Conservation (phyloP, 2,329 filamentous ascomycete species). For the Pseudogymnoascus sp. region DNA sequence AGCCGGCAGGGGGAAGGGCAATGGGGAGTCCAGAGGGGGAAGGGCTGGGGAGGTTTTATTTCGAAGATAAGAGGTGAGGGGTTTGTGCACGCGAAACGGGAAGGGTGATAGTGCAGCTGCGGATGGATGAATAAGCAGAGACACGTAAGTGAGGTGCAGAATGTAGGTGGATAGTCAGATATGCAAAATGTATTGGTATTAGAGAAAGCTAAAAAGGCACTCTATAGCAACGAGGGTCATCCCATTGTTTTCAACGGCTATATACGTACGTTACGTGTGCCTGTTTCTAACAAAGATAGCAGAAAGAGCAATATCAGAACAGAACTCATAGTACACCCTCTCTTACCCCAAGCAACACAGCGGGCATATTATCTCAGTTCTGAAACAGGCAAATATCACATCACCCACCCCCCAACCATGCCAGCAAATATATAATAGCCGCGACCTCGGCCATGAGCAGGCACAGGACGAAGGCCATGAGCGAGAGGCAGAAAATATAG, state of each 20-base stretch:
- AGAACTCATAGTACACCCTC: not conserved
- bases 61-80: conserved; percentile 38
- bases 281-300: not conserved
- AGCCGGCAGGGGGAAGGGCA: conserved; percentile 19
- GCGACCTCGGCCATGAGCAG: not conserved
- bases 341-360: not conserved
- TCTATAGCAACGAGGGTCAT: not conserved
- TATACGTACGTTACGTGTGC: not conserved
- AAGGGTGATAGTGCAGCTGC: not conserved
- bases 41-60: conserved; percentile 50
- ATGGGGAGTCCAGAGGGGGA: conserved; percentile 37
- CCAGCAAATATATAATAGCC: not conserved
- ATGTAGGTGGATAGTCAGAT: not conserved
- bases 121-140: not conserved
- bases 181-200: not conserved
- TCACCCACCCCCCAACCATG: not conserved
- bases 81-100: not conserved
- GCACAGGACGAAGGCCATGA: not conserved
- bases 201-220: not conserved
- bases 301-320: not conserved
- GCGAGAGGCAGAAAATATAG: not conserved
- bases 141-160: not conserved
- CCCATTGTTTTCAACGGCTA: not conserved
- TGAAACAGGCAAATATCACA: not conserved
- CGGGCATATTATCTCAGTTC: not conserved